Evolutionary conservation across 106 monocot species (phyloP).

Genomic region (Gastrodia elata): DNA sequence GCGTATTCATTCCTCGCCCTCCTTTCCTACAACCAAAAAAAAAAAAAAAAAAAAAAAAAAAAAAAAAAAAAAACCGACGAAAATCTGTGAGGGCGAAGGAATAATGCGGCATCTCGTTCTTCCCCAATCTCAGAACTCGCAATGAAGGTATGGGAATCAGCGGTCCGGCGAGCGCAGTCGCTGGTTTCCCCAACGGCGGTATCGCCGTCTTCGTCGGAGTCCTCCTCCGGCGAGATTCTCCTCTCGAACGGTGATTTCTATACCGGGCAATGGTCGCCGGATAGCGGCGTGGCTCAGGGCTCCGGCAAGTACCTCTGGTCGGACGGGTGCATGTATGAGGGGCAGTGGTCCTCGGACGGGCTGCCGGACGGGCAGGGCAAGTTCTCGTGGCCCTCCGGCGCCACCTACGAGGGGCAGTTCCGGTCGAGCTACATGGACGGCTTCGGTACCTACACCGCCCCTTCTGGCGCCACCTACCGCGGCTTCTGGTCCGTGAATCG

Average conservation of each 20-base stretch:
- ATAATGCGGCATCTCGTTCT: too few species aligned
- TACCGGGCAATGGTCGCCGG: conserved; percentile 17
- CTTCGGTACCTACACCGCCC: conserved; percentile 31
- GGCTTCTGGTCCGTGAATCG: conserved; percentile 35
- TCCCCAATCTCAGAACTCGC: too few species aligned
- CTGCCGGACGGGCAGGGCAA: conserved; percentile 39
- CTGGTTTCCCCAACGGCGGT: not conserved
- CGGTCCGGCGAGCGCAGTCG: not conserved
- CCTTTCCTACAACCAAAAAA: too few species aligned
- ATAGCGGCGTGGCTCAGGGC: conserved; percentile 35
- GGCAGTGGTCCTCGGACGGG: conserved; percentile 37
- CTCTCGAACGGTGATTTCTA: conserved; percentile 55
- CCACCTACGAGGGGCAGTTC: conserved; percentile 59
- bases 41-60: too few species aligned
- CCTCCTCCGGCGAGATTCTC: conserved; percentile 1
- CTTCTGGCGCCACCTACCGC: conserved; percentile 36
- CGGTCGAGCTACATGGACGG: conserved; percentile 42
- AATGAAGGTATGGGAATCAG: not conserved
- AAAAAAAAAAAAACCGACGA: too few species aligned
- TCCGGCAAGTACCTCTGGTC: conserved; percentile 54
- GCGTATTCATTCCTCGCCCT: too few species aligned
- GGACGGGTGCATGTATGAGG: conserved; percentile 73
- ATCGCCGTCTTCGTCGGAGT: not conserved
- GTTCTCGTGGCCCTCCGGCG: conserved; percentile 72
- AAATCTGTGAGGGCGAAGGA: too few species aligned